Base-by-base conservation (phyloP, 805 yeast species). In the Metschnikowia rubicola region DNA sequence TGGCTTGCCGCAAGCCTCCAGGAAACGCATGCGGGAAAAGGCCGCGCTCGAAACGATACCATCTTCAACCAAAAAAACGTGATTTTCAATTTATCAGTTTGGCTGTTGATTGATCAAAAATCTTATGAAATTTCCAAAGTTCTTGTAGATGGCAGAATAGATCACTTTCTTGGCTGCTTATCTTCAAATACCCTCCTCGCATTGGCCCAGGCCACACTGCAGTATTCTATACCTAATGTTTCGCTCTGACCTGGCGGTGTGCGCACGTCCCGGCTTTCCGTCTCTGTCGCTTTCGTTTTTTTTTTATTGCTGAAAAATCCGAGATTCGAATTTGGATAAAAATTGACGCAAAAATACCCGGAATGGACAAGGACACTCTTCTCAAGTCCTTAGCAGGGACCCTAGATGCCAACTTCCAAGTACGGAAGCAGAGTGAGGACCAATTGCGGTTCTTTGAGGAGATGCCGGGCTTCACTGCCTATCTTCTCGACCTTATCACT, bases 381-480 rank as follows among this genome's bases (percentile, higher is more conserved):
- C 65, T 81, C 49, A 60, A 65, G 40, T 73, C 81, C 32, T 70
- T 81, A 48, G 72, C 77, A 31, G 80, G 80, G 30, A 79, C 85
- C 1, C 64, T 81, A 58, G 81, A 79, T 52, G 74, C 82, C 34
- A 70, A 76, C 52, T 70, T 73, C 28, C 71, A 68, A 46, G 56
- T 70, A 12, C 72, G 84, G 58, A 78, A 78, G 57, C 71, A 72
- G 31, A 79, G 84, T 13, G 86, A 81, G 62, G 63, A 62, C 30
- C 78, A 78, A 55, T 66, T 81, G 49, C 66, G 66, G 33, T 73
- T 69, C 35, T 77, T 68, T 51, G 85, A 80, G 58, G 75, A 74
- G 50, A 79, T 77, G 51, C 74, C 78, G 1, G 86, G 86, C 3
- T 80, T 81, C 62, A 77, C 84, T 1, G 68, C 74, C 11, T 79